These are phyloP conservation scores for Yamadazyma takamatsuzukensis DNA, from an alignment of 805 yeast genomes.

Conservation along the genomic window DNA sequence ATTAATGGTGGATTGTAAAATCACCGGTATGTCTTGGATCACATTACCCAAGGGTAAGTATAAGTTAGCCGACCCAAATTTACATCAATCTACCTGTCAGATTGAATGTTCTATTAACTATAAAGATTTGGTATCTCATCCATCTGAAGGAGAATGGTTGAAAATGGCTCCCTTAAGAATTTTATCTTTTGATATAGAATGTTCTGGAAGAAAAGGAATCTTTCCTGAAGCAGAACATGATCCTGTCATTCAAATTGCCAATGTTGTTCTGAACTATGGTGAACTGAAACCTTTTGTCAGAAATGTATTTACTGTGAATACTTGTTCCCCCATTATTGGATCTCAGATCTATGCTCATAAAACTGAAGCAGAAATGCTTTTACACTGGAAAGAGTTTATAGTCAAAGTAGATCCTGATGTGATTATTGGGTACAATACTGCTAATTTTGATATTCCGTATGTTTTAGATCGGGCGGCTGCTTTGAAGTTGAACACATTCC, in stretches of 20 bases:
- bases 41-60: constrained; percentile 79
- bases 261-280: constrained; percentile 83
- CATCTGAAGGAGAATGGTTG: constrained; percentile 91
- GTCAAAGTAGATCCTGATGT: constrained; percentile 90
- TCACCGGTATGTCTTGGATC: constrained; percentile 97
- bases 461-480: constrained; percentile 82
- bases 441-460: constrained; percentile 95
- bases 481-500: constrained; percentile 62
- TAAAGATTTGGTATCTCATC: constrained; percentile 67
- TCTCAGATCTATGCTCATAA: constrained; percentile 77
- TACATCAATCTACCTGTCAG: constrained; percentile 73
- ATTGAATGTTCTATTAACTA: constrained; percentile 74
- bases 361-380: constrained; percentile 77
- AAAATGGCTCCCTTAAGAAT: constrained; percentile 91
- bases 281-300: constrained; percentile 85
- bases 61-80: constrained; percentile 34
- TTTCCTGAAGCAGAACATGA: constrained; percentile 94
- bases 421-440: constrained; percentile 91
- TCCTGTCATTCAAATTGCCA: constrained; percentile 95
- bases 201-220: constrained; percentile 96
- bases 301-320: constrained; percentile 88
- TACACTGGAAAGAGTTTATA: constrained; percentile 83
- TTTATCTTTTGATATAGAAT: constrained; percentile 93
- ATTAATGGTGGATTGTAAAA: constrained; percentile 87
- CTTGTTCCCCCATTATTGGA: constrained; percentile 92